Conservation (phyloP, 139 green algal species). For the Parachlorella kessleri region DNA sequence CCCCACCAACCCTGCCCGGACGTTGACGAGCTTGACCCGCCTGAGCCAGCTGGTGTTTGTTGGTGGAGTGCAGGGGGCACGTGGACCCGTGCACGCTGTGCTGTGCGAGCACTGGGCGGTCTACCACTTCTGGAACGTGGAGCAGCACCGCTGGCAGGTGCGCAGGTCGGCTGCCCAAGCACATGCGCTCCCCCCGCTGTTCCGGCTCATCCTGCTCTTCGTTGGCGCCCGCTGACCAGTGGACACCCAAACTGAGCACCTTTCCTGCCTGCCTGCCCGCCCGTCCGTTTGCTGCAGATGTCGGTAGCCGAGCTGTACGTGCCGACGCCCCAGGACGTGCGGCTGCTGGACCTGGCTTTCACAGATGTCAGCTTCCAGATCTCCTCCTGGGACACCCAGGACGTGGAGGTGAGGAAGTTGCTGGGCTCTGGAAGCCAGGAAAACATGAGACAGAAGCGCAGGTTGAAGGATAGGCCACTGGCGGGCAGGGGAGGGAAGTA, state of each 20-base stretch:
- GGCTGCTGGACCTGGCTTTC: constrained; percentile 57
- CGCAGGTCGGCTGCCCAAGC: background rate
- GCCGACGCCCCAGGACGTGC: constrained; percentile 45
- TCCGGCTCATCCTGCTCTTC: background rate
- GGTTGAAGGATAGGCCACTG: too few relatives aligned
- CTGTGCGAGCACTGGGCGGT: constrained; percentile 85
- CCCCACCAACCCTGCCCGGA: too few relatives aligned
- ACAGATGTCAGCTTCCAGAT: constrained; percentile 45
- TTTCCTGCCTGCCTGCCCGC: too few relatives aligned
- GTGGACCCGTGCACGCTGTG: constrained; percentile 76
- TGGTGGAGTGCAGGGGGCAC: constrained; percentile 41
- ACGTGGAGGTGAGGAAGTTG: constrained; percentile 74
- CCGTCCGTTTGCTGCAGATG: too few relatives aligned
- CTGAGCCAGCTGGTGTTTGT: too few relatives aligned
- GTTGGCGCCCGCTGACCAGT: constrained; percentile 65
- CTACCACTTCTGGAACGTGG: constrained; percentile 75
- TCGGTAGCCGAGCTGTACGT: constrained; percentile 80
- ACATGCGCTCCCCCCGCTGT: background rate
- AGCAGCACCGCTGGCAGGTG: constrained; percentile 58
- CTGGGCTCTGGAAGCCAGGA: too few relatives aligned
- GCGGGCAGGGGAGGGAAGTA: too few relatives aligned
- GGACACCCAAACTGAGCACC: too few relatives aligned
- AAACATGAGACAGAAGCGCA: too few relatives aligned
- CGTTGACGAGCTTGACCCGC: too few relatives aligned
- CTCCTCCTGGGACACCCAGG: constrained; percentile 54